These are phyloP conservation scores for Gleditsia sinensis DNA, from an alignment of 306 rosid genomes.

Conservation along the genomic window DNA sequence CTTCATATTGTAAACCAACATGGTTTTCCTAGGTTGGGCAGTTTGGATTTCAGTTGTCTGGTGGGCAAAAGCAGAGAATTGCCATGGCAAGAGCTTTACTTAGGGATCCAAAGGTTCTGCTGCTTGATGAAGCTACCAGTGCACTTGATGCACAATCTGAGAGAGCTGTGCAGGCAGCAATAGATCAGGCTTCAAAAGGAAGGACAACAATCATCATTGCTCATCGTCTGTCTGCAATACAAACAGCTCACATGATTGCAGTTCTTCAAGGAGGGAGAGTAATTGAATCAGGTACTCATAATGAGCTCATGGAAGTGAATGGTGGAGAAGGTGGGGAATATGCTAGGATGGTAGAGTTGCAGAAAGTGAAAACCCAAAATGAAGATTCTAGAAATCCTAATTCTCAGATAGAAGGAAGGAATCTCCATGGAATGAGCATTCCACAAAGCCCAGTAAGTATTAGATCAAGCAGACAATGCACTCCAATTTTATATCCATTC, in stretches of 20 bases:
- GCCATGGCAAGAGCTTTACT: constrained; percentile 88
- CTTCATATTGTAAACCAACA: constrained; percentile 24
- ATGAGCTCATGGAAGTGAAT: constrained; percentile 60
- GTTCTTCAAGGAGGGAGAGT: constrained; percentile 76
- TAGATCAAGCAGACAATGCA: constrained; percentile 57
- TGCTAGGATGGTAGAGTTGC: constrained; percentile 77
- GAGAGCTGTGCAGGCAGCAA: constrained; percentile 81
- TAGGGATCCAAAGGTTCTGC: constrained; percentile 77
- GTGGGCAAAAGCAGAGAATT: constrained; percentile 93
- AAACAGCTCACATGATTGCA: constrained; percentile 57
- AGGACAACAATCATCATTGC: constrained; percentile 83
- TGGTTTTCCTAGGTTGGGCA: constrained; percentile 70
- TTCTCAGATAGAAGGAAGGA: constrained; percentile 49
- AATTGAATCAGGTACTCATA: constrained; percentile 68
- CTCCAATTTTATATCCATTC: constrained; percentile 54
- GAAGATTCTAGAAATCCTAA: constrained; percentile 43
- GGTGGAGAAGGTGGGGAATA: constrained; percentile 69
- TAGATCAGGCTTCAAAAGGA: constrained; percentile 86
- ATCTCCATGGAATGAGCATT: constrained; percentile 49
- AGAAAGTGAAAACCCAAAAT: constrained; percentile 51
- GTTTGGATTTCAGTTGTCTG: constrained; percentile 80
- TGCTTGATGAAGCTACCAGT: constrained; percentile 94
- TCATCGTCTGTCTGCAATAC: constrained; percentile 73
- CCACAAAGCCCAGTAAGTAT: constrained; percentile 66
- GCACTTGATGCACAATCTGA: constrained; percentile 83